Base-by-base conservation (phyloP, 2,329 filamentous ascomycete genomes). In the Sphaceloma murrayae region DNA sequence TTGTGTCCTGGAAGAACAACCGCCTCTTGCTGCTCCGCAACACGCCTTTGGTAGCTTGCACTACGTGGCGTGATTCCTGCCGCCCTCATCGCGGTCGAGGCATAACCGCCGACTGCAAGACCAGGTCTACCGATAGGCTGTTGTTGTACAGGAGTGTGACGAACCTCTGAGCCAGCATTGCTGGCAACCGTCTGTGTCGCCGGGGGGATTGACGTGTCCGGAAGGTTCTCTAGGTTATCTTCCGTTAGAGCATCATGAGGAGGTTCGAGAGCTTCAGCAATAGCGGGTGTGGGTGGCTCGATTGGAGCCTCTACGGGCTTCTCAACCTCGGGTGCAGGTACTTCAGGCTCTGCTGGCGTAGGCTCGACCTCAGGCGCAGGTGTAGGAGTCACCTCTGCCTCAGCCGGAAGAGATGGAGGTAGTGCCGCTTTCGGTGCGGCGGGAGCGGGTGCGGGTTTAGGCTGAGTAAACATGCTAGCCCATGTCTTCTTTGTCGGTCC, bases 1-100 rank as follows among this genome's bases (percentile, higher is more conserved):
- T 91, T 87, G 68, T 95, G 94, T 48, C 85, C 87, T 34, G 91
- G 91, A 89, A 98, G 95, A 52, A 94, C 87, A 30, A 98, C 91
- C 48, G 91, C 86, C 67, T 98, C 91, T 64, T 94, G 88, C 61
- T 98, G 91, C 56, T 96, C 88, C 57, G 94, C 73, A 44, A 95
- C 75, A 56, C 86, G 83, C 53, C 89, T 80, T 62, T 93, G 83
- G 63, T 83, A 86, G 66, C 81, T 88, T 14, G 85, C 77, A 45
- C 78, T 80, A 49, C 89, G 83, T 48, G 71, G 69, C 46, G 74
- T 56, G 22, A 63, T 65, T 17, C 75, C 68, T 49, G 80, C 82
- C 9, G 84, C 84, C 68, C 94, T 94, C 56, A 84, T 72, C 18
- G 86, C 85, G 39, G 80, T 82, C n/a, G 85, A 74, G 39, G 82